Percentiles rank a stretch among this genome's conserved stretches.
Conservation (phyloP, 306 rosid genomes). For the Ammopiptanthus mongolicus region DNA sequence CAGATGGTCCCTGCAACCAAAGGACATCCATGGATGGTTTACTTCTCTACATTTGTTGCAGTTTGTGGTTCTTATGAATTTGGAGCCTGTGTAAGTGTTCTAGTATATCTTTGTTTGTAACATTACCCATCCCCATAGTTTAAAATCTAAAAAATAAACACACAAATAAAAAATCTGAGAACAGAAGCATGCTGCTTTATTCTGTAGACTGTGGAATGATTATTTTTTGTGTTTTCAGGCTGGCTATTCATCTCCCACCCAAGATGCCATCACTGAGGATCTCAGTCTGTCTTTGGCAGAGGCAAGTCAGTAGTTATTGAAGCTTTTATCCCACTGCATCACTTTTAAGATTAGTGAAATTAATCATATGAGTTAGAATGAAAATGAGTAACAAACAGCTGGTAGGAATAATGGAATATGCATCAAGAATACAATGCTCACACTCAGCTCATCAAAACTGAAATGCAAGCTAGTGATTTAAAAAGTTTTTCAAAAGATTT, state of each 20-base stretch:
- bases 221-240: slow-evolving; percentile 43
- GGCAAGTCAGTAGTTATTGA: slow-evolving; percentile 30
- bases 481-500: not conserved
- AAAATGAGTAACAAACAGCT: not conserved
- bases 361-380: not conserved
- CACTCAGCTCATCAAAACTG: not conserved
- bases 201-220: not conserved
- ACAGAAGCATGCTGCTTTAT: not conserved
- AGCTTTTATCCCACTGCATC: not conserved
- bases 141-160: not conserved
- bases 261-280: slow-evolving; percentile 62
- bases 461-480: not conserved
- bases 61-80: slow-evolving; percentile 87
- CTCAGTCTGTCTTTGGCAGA: slow-evolving; percentile 63
- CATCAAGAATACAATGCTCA: not conserved
- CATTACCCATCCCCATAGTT: not conserved
- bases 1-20: slow-evolving; percentile 19
- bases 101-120: not conserved
- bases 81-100: slow-evolving; percentile 71
- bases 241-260: slow-evolving; percentile 91
- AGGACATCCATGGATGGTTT: slow-evolving; percentile 82
- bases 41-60: slow-evolving; percentile 68
- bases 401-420: not conserved
- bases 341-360: slow-evolving; percentile 2
- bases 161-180: not conserved